Conservation (phyloP, 768 basidiomycete genomes). For the Amanita jacksonii region DNA sequence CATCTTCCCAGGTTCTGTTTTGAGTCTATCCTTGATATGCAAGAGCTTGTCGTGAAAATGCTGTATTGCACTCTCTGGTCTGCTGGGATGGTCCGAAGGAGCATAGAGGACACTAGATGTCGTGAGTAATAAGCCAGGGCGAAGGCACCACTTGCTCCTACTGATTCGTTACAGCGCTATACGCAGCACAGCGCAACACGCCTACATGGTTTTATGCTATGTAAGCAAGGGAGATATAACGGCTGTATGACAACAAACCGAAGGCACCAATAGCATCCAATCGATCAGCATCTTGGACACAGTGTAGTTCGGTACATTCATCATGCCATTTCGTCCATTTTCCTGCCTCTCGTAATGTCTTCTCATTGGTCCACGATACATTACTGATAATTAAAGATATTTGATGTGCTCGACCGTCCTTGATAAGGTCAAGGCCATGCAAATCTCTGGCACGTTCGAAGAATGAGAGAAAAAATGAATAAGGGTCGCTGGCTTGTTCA, state of each 20-base stretch:
- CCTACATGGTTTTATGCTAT: constrained; percentile 22
- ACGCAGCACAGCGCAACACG: constrained; percentile 63
- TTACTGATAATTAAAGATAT: constrained; percentile 62
- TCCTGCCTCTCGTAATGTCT: constrained; percentile 45
- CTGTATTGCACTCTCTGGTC: constrained; percentile 48
- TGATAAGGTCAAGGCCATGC: constrained; percentile 44
- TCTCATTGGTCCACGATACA: constrained; percentile 83
- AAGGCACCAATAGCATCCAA: constrained; percentile 79
- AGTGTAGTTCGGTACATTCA: constrained; percentile 67
- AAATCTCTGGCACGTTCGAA: constrained; percentile 36
- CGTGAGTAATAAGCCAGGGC: constrained; percentile 7
- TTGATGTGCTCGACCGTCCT: constrained; percentile 46
- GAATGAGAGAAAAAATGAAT: constrained; percentile 58
- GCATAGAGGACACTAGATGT: constrained; percentile 32
- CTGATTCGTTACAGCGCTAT: constrained; percentile 44
- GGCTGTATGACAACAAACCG: constrained; percentile 34
- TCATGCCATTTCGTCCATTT: constrained; percentile 60
- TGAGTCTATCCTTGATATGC: constrained; percentile 62
- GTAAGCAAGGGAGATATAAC: background rate
- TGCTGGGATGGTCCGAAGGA: constrained; percentile 36
- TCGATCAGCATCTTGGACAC: constrained; percentile 72
- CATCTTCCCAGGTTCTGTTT: constrained; percentile 61
- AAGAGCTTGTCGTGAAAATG: constrained; percentile 87
- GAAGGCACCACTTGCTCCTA: constrained; percentile 14
- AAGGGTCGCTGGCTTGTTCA: constrained; percentile 48